A percentile compares a stretch with the other conserved stretches of the same genome.
These are phyloP conservation scores for Alternaria atra DNA, from an alignment of 2,329 filamentous ascomycete species.

Conservation along the genomic window DNA sequence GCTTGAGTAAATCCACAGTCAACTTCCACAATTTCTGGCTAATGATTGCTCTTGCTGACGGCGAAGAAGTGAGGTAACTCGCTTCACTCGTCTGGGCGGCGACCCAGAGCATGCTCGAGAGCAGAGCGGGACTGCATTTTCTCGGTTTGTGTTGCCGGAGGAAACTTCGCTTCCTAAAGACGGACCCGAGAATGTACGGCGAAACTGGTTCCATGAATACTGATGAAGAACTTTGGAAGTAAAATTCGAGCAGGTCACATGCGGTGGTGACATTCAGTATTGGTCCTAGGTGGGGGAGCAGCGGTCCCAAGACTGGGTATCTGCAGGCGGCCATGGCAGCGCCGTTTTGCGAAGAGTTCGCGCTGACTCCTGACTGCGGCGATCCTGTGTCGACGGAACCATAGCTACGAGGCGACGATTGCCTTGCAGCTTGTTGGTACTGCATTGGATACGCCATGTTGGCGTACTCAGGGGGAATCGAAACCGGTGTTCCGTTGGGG, in stretches of 20 bases:
- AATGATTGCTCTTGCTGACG: slow-evolving; percentile 81
- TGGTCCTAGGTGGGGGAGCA: slow-evolving; percentile 80
- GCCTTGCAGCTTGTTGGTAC: slow-evolving; percentile 38
- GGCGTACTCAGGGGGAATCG: slow-evolving; percentile 42
- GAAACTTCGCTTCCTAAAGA: slow-evolving; percentile 89
- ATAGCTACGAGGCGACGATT: slow-evolving; percentile 48
- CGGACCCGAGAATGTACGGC: slow-evolving; percentile 86
- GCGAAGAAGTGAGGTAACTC: slow-evolving; percentile 80
- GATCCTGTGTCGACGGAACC: slow-evolving; percentile 49
- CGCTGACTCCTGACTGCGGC: slow-evolving; percentile 47
- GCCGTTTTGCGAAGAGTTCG: slow-evolving; percentile 46
- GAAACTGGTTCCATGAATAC: slow-evolving; percentile 88
- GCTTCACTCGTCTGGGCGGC: slow-evolving; percentile 92
- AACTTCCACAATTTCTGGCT: slow-evolving; percentile 89
- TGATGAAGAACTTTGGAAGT: slow-evolving; percentile 88
- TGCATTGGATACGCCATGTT: slow-evolving; percentile 47
- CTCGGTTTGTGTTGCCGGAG: slow-evolving; percentile 83
- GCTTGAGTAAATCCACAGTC: slow-evolving; percentile 83
- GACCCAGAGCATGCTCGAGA: slow-evolving; percentile 96
- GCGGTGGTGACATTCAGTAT: slow-evolving; percentile 83
- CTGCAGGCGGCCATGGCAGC: slow-evolving; percentile 53
- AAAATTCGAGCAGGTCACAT: slow-evolving; percentile 88
- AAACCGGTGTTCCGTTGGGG: slow-evolving; percentile 34
- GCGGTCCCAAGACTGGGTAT: slow-evolving; percentile 85
- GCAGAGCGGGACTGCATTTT: slow-evolving; percentile 80